phyloP scores from a whole-genome alignment of 768 basidiomycete genomes.

The Harrya chromipes region DNA sequence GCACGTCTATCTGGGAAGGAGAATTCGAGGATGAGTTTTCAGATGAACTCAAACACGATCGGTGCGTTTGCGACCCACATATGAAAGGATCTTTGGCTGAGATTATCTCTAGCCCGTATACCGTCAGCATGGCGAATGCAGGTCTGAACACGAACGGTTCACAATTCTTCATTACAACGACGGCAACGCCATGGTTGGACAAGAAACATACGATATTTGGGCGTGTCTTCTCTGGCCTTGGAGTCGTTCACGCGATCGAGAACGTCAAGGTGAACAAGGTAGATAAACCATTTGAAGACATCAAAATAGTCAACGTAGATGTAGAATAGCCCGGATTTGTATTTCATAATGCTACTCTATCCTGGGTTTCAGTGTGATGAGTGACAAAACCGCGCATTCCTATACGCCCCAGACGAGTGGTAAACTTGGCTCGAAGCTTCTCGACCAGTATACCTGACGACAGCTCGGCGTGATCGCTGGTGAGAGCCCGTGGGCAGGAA shows the following conservation, averaged over 20 bases:
- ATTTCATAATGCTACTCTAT: constrained; percentile 47
- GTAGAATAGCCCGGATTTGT: constrained; percentile 47
- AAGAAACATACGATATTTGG: constrained; percentile 94
- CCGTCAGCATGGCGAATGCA: constrained; percentile 93
- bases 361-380: constrained; percentile 37
- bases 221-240: constrained; percentile 79
- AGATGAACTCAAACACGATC: constrained; percentile 85
- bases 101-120: constrained; percentile 68
- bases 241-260: constrained; percentile 90
- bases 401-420: constrained; percentile 25
- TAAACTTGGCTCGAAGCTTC: constrained; percentile 35
- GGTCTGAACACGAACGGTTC: constrained; percentile 90
- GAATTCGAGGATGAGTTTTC: constrained; percentile 95
- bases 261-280: constrained; percentile 81
- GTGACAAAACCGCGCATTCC: constrained; percentile 23
- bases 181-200: constrained; percentile 90
- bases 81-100: constrained; percentile 1
- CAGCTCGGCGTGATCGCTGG: constrained; percentile 10
- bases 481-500: constrained; percentile 47
- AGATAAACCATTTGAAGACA: constrained; percentile 91
- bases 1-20: constrained; percentile 83
- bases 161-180: constrained; percentile 98
- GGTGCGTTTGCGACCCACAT: constrained; percentile 42
- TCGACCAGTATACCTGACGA: constrained; percentile 23
- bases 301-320: constrained; percentile 82